phyloP scores from a whole-genome alignment of 2,329 filamentous ascomycete genomes.

The Curvularia sp. region DNA sequence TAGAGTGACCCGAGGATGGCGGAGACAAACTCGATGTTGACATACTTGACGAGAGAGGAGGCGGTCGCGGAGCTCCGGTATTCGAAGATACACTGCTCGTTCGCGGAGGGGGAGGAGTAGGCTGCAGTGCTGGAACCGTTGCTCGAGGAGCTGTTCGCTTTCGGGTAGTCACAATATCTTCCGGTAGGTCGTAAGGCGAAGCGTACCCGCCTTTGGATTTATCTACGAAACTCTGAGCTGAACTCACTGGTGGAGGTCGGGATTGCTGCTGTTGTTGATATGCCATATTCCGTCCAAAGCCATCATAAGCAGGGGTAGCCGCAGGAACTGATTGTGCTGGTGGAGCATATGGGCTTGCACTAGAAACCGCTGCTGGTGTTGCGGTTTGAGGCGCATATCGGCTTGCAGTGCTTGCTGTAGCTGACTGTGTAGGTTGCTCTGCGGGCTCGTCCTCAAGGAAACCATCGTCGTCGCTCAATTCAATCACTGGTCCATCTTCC shows the following conservation, averaged over 20 bases:
- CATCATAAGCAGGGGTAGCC: conserved; percentile 39
- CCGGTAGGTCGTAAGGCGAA: conserved; percentile 93
- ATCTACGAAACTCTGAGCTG: conserved; percentile 80
- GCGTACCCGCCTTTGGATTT: conserved; percentile 91
- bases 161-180: conserved; percentile 78
- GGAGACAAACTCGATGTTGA: conserved; percentile 50
- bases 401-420: conserved; percentile 26
- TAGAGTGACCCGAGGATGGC: conserved; percentile 51
- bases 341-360: conserved; percentile 58
- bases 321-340: conserved; percentile 57
- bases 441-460: conserved; percentile 74
- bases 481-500: conserved; percentile 60
- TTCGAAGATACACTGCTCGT: conserved; percentile 64
- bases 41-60: conserved; percentile 40
- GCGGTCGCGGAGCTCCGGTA: conserved; percentile 27
- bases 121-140: conserved; percentile 44
- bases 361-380: conserved; percentile 32
- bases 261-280: conserved; percentile 43
- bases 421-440: conserved; percentile 23
- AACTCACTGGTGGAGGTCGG: conserved; percentile 59
- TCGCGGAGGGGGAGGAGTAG: conserved; percentile 62
- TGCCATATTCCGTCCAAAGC: conserved; percentile 39
- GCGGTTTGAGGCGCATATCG: conserved; percentile 48
- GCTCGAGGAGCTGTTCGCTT: conserved; percentile 57
- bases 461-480: conserved; percentile 84